Conservation (phyloP, 2,329 filamentous ascomycete genomes). For the Botrytis cinerea region DNA sequence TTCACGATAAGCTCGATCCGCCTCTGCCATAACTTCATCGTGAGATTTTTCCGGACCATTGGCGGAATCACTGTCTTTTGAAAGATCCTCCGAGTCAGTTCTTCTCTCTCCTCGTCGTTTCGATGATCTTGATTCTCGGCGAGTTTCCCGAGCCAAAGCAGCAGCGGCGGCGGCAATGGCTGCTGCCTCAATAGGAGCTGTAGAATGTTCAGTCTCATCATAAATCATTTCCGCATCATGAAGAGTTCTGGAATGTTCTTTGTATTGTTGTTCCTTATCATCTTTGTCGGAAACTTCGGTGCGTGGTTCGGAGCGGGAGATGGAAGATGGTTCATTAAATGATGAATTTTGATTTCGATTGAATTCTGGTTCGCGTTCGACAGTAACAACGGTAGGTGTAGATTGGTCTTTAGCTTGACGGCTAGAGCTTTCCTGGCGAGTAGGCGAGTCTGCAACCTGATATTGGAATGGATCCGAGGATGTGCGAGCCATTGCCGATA, state of each 20-base stretch:
- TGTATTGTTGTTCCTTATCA: constrained; percentile 21
- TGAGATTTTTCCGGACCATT: constrained; percentile 29
- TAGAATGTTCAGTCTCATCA: constrained; percentile 51
- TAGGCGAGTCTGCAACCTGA: constrained; percentile 55
- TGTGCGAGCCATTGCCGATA: constrained; percentile 28
- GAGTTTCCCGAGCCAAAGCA: constrained; percentile 44
- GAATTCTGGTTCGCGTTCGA: constrained; percentile 54
- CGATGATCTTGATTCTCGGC: constrained; percentile 38
- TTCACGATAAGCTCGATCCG: constrained; percentile 60
- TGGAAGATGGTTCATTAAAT: constrained; percentile 31
- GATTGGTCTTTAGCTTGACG: constrained; percentile 30
- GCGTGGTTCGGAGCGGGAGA: constrained; percentile 28
- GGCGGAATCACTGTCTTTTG: constrained; percentile 21
- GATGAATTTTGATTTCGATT: constrained; percentile 35
- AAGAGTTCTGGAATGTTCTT: constrained; percentile 35
- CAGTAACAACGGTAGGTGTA: constrained; percentile 52
- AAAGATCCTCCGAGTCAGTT: constrained; percentile 33
- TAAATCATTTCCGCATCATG: constrained; percentile 49
- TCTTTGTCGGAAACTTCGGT: constrained; percentile 26
- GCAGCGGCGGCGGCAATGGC: constrained; percentile 52
- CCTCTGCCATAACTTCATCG: constrained; percentile 57
- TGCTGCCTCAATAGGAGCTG: constrained; percentile 50
- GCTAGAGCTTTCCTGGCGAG: constrained; percentile 38
- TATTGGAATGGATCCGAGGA: constrained; percentile 58
- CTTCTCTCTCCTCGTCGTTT: constrained; percentile 42